Evolutionary conservation across 2,329 filamentous ascomycete genomes (phyloP), one percentile per base, ranked within the genome.

Genomic region (Trichoderma citrinoviride): DNA sequence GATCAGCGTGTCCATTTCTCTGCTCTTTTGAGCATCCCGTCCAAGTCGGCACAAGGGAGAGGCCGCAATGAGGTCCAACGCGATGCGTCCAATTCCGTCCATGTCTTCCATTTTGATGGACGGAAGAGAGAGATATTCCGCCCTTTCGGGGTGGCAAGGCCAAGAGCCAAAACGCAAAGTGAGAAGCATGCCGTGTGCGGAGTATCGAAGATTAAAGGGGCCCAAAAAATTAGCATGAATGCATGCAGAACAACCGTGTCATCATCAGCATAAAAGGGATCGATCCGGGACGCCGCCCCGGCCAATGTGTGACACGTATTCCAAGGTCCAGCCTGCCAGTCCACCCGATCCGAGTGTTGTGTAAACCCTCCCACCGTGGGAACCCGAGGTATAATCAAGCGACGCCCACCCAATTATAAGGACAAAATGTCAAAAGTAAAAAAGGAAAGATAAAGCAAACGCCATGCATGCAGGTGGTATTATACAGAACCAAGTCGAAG

Each of bases 401-500:
- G 61, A 64, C 61, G 60, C 61, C 56, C 54, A 37, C 67, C 68
- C 66, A 68, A 23, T 27, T 21, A 29, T 52, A 52, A 29, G 43
- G 8, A n/a, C n/a, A 60, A 56, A 15, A 27, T 37, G 12, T 12
- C 33, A 37, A 44, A 33, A 14, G 10, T 21, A 56, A 27, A 19
- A 37, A 46, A 21, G n/a, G n/a, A n/a, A n/a, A n/a, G n/a, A n/a
- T n/a, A 19, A 54, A 52, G 65, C 68, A 77, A 85, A 85, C 83
- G 83, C 84, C 84, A 73, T 75, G 74, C 78, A 85, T 83, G 82
- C 80, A 81, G 76, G 73, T 74, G 69, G 69, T 81, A 79, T 86
- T 88, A 89, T 85, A 89, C 82, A 85, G 90, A 93, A 78, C 91
- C 90, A 77, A 95, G 89, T 76, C 88, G 86, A 73, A 95, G 81